Base-by-base conservation (phyloP, 768 basidiomycete species). In the Tulasnella sp. region DNA sequence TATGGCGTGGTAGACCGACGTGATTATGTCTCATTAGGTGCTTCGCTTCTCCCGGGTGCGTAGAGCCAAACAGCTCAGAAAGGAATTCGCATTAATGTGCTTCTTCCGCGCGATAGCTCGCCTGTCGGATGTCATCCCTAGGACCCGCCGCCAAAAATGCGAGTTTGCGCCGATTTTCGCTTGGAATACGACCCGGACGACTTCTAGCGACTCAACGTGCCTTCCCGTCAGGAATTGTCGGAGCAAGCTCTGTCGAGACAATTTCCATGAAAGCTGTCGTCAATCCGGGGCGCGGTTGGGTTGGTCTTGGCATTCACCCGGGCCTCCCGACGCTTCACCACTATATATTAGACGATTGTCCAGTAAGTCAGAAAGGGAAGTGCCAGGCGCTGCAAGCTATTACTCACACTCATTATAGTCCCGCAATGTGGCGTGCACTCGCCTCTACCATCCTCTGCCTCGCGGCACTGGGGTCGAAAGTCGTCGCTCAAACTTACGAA, bases 401-500 rank as follows among this genome's bases (percentile, higher is more conserved):
- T 12, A 16, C 64, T 69, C 34, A 69, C 64, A 69, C 64, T 69
- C 64, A 18, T 69, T 69, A 31, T 69, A 69, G 64, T 20, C n/a
- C 31, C 64, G 14, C 14, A 16, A 69, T 69, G 64, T 69, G 64
- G 64, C 64, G 64, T 69, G 31, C 64, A 69, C 28, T 69, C 64
- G 64, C 64, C 34, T 69, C 64, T 31, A 69, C 64, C 4, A 11
- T 69, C 64, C 64, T 69, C 14, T 69, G 64, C 64, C 64, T 69
- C 12, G 64, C 64, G 64, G 64, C 64, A 69, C 28, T 69, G 64
- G 64, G 31, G 11, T 69, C 64, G 5, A 34, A 69, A 69, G 74
- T 50, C 74, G 18, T 44, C 24, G 74, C 74, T 41, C 42, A 44
- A 44, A 75, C 74, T n/a, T 80, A 80, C 54, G 80, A 81, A 60